Evolutionary conservation across 352 stramenopile species (phyloP), one percentile per base, ranked within the genome.

Genomic region (Globisporangium takayamanum): DNA sequence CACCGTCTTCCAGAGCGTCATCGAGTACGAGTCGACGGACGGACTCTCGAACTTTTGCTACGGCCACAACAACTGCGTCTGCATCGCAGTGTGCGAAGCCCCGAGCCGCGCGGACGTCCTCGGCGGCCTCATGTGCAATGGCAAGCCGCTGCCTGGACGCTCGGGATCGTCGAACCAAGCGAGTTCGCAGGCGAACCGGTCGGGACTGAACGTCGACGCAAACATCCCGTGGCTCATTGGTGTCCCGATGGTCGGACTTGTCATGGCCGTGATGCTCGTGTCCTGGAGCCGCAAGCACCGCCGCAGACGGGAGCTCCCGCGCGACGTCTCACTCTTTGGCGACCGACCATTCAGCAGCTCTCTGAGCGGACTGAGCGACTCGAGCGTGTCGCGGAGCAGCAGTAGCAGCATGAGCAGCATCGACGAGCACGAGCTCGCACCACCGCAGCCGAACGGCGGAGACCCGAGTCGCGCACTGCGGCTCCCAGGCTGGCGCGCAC

Each of bases 401-500:
- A 61, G 36, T 16, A 64, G 58, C 16, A 54, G 58, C 33, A n/a
- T 45, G 49, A 60, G 55, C 22, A 60, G 30, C 46, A 48, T 42
- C n/a, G 45, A 51, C 18, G 33, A 53, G 39, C 14, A 52, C 42
- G 26, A 54, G 51, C 45, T 56, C 33, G 2, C 33, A 39, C 33
- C 33, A 12, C 33, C 33, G 58, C 53, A 46, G 22, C 53, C 46
- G 20, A 41, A 39, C 37, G 48, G 45, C 3, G 28, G 30, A 16
- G 57, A 54, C 2, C 18, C 36, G 20, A n/a, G 52, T 8, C 22
- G 44, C 20, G 44, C 22, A 39, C 49, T 50, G n/a, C 57, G 74
- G 22, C 63, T 88, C n/a, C 76, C 82, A 26, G 75, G 74, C 16
- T 88, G 78, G 78, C 72, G 75, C 36, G 73, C 75, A 1, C 68